Evolutionary conservation across 495 filamentous ascomycete species (phyloP), one percentile per base, ranked within the genome.

Genomic region (Penicillium egyptiacum): DNA sequence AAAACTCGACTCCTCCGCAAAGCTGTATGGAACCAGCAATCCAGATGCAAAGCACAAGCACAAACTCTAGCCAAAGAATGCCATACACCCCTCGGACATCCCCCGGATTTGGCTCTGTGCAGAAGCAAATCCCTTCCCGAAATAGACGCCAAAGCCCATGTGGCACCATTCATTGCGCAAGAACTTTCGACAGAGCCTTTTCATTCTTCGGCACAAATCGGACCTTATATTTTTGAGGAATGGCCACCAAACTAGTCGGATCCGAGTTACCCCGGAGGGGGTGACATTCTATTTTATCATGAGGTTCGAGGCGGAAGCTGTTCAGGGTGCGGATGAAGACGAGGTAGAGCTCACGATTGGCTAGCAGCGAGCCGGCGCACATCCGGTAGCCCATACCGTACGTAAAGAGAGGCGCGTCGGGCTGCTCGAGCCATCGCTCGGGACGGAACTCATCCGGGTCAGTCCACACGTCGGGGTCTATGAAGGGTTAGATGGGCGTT

Each of bases 341-440:
- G 41, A 86, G 70, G 57, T 88, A 87, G n/a, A 87, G 68, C 66
- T 88, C 84, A 0, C 83, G 75, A 41, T 86, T 86, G 22, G 85
- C 83, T 1, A 88, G 76, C 46, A 86, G 63, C 1, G 81, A 81
- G 11, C 85, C 85, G 9, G 83, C 80, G 56, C 85, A 88, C 84
- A 87, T 87, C 22, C 85, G 78, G 55, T 85, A 86, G 11, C 84
- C 84, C 48, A 85, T 71, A 4, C 84, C 83, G 50, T 86, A 86
- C 0, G 82, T 82, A 58, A 85, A 85, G 14, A 86, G 58, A 9
- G 83, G 84, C 3, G 81, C 78, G 41, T 87, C 84, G 0, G 83
- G 82, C 46, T 83, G 77, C 61, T 86, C 82, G 33, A 85, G 59
- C 80, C 82, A 88, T 12, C 85, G 71, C 59, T 87, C 83, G 9